phyloP scores from a whole-genome alignment of 371 early-diverging fungal genomes.

The Lichtheimia corymbifera region DNA sequence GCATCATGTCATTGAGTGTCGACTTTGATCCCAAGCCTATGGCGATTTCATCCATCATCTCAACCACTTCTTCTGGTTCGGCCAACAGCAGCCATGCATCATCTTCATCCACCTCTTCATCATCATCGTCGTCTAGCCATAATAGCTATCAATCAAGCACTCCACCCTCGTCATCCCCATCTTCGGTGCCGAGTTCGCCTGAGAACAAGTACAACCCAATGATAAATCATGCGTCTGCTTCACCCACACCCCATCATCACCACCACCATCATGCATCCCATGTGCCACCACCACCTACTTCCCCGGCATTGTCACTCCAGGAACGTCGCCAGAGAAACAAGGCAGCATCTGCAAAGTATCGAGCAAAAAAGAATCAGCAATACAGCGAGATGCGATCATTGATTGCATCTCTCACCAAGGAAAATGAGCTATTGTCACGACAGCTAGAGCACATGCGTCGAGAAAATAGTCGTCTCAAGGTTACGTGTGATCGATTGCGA shows the following conservation, averaged over 20 bases:
- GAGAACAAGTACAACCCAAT: background rate
- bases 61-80: background rate
- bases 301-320: slow-evolving; percentile 45
- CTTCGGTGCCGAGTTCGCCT: slow-evolving; percentile 12
- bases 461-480: slow-evolving; percentile 51
- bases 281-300: background rate
- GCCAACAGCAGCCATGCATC: slow-evolving; percentile 1
- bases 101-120: slow-evolving; percentile 2
- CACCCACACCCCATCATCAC: background rate
- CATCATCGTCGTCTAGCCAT: slow-evolving; percentile 11
- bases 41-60: slow-evolving; percentile 44
- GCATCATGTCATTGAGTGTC: slow-evolving; percentile 4
- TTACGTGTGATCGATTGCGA: slow-evolving; percentile 51
- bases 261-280: background rate
- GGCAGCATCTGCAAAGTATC: slow-evolving; percentile 65
- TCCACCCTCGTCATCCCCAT: slow-evolving; percentile 10
- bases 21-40: slow-evolving; percentile 27
- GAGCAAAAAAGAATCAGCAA: slow-evolving; percentile 64
- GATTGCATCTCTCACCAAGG: slow-evolving; percentile 46
- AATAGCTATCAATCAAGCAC: background rate
- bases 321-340: slow-evolving; percentile 64
- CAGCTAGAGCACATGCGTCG: slow-evolving; percentile 50
- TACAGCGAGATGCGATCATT: slow-evolving; percentile 58
- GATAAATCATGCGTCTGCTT: background rate
- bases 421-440: slow-evolving; percentile 49